Conservation (phyloP, 192 early-diverging fungal species). For the Coemansia sp. region DNA sequence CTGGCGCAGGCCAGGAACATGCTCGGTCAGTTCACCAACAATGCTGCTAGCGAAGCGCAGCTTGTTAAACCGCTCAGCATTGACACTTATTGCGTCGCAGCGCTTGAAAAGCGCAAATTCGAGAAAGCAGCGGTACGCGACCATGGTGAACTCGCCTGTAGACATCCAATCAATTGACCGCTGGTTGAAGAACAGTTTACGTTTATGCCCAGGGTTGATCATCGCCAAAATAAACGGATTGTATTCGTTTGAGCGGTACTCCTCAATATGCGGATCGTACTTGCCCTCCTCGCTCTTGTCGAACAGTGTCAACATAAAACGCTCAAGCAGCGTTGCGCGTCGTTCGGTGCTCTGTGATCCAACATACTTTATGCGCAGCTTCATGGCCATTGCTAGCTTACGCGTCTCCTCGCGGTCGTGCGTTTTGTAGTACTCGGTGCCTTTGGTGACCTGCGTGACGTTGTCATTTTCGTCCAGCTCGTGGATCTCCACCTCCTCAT, state of each 20-base stretch:
- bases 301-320: conserved; percentile 55
- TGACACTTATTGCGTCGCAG: conserved; percentile 52
- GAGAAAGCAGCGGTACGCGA: conserved; percentile 50
- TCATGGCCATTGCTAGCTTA: conserved; percentile 9
- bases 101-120: conserved; percentile 53
- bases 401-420: conserved; percentile 38
- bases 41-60: conserved; percentile 50
- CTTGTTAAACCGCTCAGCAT: conserved; percentile 52
- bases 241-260: conserved; percentile 53
- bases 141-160: conserved; percentile 53
- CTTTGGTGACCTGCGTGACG: conserved; percentile 12
- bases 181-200: conserved; percentile 50
- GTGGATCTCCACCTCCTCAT: conserved; percentile 33
- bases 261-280: conserved; percentile 47
- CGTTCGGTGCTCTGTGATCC: conserved; percentile 17
- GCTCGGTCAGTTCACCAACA: conserved; percentile 34
- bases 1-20: conserved; percentile 24
- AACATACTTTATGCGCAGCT: conserved; percentile 29
- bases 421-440: conserved; percentile 46
- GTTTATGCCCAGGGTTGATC: conserved; percentile 45
- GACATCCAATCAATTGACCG: conserved; percentile 47
- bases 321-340: conserved; percentile 45
- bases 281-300: conserved; percentile 40
- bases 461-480: conserved; percentile 32
- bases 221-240: conserved; percentile 50